Conservation (phyloP, 305 asterid genomes). For the Fraxinus baroniana region DNA sequence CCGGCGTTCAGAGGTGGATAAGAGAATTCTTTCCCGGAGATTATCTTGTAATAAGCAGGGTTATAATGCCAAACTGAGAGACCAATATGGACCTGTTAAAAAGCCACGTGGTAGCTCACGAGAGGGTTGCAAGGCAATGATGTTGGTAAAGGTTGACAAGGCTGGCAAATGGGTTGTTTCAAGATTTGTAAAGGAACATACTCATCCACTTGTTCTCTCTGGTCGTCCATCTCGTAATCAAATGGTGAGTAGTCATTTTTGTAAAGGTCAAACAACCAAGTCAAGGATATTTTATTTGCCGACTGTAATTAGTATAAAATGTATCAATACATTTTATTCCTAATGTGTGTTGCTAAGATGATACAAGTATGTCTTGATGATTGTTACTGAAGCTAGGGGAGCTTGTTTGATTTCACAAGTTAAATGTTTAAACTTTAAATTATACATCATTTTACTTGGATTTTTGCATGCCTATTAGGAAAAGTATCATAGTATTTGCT, state of each 20-base stretch:
- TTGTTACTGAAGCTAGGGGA: not conserved
- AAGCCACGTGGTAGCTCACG: constrained; percentile 29
- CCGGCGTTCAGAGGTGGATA: constrained; percentile 38
- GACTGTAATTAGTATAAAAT: not conserved
- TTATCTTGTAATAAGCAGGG: constrained; percentile 42
- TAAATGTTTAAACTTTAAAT: not conserved
- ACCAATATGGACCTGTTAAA: constrained; percentile 24
- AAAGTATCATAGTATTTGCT: not conserved
- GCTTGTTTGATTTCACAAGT: not conserved
- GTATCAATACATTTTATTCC: not conserved
- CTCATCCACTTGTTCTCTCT: constrained; percentile 32
- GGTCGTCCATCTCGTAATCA: constrained; percentile 20
- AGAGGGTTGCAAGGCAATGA: constrained; percentile 44
- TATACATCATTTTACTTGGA: not conserved
- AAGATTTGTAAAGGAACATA: constrained; percentile 37
- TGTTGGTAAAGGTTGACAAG: constrained; percentile 35
- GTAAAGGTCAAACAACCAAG: not conserved
- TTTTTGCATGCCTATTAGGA: not conserved
- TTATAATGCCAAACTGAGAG: constrained; percentile 28
- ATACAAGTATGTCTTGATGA: not conserved
- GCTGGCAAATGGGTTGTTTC: constrained; percentile 36
- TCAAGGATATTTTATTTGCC: not conserved
- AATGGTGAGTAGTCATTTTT: constrained; percentile 21
- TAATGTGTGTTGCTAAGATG: not conserved
- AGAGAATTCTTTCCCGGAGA: constrained; percentile 39